Evolutionary conservation across 225 moss, liverwort and hornwort genomes (phyloP), one percentile per base, ranked within the genome.

Genomic region (Ulota crispa): DNA sequence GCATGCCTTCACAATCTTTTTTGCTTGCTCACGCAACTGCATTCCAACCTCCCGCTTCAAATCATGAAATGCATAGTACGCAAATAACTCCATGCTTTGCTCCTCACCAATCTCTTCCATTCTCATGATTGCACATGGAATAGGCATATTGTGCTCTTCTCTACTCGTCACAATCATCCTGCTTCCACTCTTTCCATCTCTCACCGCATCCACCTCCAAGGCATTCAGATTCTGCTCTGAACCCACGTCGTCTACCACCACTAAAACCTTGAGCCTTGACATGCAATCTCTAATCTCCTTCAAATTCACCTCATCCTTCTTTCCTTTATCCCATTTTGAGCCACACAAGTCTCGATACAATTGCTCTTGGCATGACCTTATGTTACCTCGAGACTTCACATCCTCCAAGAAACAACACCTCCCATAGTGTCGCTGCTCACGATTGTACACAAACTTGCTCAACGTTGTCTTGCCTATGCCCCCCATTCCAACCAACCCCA

Each of bases 161-260:
- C 31, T 2, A 32, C 31, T 32, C 21, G 69, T 79, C 0, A 70
- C 23, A 9, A 79, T 69, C 57, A 79, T 42, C 21, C 6, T 79
- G 59, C 79, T 79, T 15, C 69, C 70, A 70, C 13, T 69, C 1
- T 2, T 42, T 21, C 69, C 59, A 1, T 43, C 8, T 13, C 4
- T 9, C 26, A 78, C 42, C 3, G 56, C 37, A 19, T 5, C 80
- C 92, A 53, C 89, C 87, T 70, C 89, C 86, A 75, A 91, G 85
- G 75, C 92, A 85, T 64, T 87, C 81, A 66, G 87, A 74, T 86
- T 89, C 42, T 42, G 10, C 84, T 82, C 80, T 89, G 10, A 83
- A 9, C 77, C 65, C 1, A 36, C 16, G 32, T 77, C 64, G n/a
- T 65, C 65, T 1, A 77, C 45, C 0, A 77, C 77, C n/a, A 77